These are phyloP conservation scores for Kodamaea sp. DNA, from an alignment of 1,139 yeast species.

Conservation along the genomic window DNA sequence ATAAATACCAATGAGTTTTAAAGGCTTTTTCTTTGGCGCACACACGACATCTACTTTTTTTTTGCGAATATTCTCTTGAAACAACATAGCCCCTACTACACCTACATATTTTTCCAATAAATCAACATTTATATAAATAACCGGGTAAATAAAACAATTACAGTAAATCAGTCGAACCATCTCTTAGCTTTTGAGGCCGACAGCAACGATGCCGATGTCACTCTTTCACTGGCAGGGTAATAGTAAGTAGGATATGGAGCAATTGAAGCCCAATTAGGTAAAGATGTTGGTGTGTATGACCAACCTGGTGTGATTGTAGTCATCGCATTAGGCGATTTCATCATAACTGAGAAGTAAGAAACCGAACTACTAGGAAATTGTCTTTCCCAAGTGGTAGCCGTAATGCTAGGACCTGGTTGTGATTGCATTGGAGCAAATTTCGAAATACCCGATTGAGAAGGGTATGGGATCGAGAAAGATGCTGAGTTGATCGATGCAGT, in stretches of 20 bases:
- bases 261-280: slow-evolving; percentile 61
- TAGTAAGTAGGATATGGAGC: slow-evolving; percentile 61
- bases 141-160: not conserved
- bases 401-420: slow-evolving; percentile 72
- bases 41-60: too few species aligned
- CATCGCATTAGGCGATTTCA: slow-evolving; percentile 41
- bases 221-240: slow-evolving; percentile 41
- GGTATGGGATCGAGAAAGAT: slow-evolving; percentile 55
- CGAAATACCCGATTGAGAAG: slow-evolving; percentile 68
- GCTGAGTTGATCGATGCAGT: slow-evolving; percentile 28
- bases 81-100: too few species aligned
- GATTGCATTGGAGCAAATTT: slow-evolving; percentile 89
- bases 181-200: slow-evolving; percentile 35
- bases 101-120: too few species aligned
- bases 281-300: slow-evolving; percentile 67
- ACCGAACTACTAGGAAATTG: slow-evolving; percentile 66
- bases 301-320: slow-evolving; percentile 82
- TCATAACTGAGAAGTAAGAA: slow-evolving; percentile 44
- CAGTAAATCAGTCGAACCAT: slow-evolving; percentile 25
- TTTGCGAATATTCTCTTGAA: too few species aligned
- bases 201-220: slow-evolving; percentile 37
- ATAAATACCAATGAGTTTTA: too few species aligned
- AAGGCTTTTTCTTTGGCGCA: too few species aligned
- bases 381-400: slow-evolving; percentile 62
- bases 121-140: not conserved